phyloP scores from a whole-genome alignment of 805 yeast genomes.

The Hanseniaspora singularis region DNA sequence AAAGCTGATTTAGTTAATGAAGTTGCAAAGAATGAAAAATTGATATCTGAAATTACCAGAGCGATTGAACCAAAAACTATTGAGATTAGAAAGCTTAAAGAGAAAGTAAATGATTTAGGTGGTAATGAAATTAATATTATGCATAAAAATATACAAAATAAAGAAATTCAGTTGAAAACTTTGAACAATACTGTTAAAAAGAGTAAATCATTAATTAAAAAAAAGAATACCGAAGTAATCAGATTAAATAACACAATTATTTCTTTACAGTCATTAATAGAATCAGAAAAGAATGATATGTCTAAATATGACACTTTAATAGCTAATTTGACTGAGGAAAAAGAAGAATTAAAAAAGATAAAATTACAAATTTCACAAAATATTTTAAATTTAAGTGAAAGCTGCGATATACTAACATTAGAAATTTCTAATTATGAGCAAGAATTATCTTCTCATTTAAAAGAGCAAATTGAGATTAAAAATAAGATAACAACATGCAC shows the following conservation, averaged over 20 bases:
- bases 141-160: conserved; percentile 68
- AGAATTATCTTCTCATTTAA: background rate
- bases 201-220: conserved; percentile 45
- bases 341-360: conserved; percentile 26
- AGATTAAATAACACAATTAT: conserved; percentile 31
- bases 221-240: conserved; percentile 50
- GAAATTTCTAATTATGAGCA: background rate
- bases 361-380: background rate
- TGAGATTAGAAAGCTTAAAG: conserved; percentile 51
- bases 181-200: conserved; percentile 44
- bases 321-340: background rate
- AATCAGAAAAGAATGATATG: conserved; percentile 39
- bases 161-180: conserved; percentile 53
- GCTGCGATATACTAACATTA: background rate
- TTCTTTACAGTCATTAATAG: conserved; percentile 30
- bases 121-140: conserved; percentile 75
- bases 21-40: conserved; percentile 26
- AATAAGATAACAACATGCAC: background rate
- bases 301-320: background rate
- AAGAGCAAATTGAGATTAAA: background rate
- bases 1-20: conserved; percentile 19
- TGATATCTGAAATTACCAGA: conserved; percentile 31
- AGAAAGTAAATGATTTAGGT: conserved; percentile 77
- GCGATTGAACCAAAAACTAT: conserved; percentile 40
- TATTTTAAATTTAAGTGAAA: background rate